phyloP scores from a whole-genome alignment of 1,284 basidiomycete genomes.

The Porodaedalea pini region DNA sequence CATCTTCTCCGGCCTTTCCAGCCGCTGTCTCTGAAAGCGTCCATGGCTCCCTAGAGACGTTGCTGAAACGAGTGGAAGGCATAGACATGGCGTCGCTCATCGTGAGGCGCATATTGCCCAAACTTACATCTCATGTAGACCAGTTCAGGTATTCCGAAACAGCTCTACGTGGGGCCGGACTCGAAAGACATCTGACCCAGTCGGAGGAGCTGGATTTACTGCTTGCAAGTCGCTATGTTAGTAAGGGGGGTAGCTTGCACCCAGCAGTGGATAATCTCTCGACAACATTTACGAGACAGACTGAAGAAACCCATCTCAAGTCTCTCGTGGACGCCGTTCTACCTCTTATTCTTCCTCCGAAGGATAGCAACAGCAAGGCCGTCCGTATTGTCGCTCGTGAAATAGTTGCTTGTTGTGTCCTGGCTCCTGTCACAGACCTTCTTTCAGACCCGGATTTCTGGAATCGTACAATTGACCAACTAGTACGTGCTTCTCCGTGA shows the following conservation, averaged over 20 bases:
- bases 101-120: slow-evolving; percentile 82
- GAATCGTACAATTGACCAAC: slow-evolving; percentile 89
- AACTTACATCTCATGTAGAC: slow-evolving; percentile 84
- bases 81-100: slow-evolving; percentile 78
- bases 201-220: slow-evolving; percentile 85
- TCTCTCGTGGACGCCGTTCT: slow-evolving; percentile 68
- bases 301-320: slow-evolving; percentile 83
- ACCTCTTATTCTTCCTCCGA: slow-evolving; percentile 69
- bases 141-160: slow-evolving; percentile 91
- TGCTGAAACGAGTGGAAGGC: slow-evolving; percentile 51
- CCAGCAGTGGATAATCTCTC: slow-evolving; percentile 81
- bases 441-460: slow-evolving; percentile 94
- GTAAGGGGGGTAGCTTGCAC: slow-evolving; percentile 65
- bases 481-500: slow-evolving; percentile 48
- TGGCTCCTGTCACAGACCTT: slow-evolving; percentile 89
- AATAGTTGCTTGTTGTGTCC: slow-evolving; percentile 75
- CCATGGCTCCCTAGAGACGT: slow-evolving; percentile 58
- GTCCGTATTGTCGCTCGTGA: slow-evolving; percentile 78
- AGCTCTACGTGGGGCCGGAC: slow-evolving; percentile 67
- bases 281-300: slow-evolving; percentile 83
- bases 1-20: slow-evolving; percentile 84
- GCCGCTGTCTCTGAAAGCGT: slow-evolving; percentile 76
- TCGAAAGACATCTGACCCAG: slow-evolving; percentile 75
- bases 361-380: slow-evolving; percentile 68
- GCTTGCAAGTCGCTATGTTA: slow-evolving; percentile 73